Percentiles rank a stretch among this genome's conserved stretches.
Evolutionary conservation across 306 rosid species (phyloP).

Genomic region (Datisca glomerata): DNA sequence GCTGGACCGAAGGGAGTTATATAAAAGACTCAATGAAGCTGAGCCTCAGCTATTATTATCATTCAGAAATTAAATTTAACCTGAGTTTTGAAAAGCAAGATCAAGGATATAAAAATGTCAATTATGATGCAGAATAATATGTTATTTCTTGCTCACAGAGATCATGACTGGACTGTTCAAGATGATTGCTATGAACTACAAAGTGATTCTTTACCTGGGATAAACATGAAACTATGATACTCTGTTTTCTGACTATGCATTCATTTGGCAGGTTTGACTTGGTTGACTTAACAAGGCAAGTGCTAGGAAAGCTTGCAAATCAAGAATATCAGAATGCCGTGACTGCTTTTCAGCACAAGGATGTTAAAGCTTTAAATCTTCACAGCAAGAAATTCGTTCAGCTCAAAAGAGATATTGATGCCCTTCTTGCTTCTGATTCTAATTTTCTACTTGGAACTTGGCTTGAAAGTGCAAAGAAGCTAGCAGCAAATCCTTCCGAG

Average conservation of each 20-base stretch:
- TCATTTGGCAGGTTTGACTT: slow-evolving; percentile 67
- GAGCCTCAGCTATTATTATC: too few relatives aligned
- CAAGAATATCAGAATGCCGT: slow-evolving; percentile 50
- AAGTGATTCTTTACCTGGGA: too few relatives aligned
- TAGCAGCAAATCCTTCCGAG: slow-evolving; percentile 52
- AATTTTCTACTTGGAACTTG: slow-evolving; percentile 87
- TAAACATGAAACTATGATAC: background rate
- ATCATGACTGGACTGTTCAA: too few relatives aligned
- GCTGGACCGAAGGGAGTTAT: too few relatives aligned
- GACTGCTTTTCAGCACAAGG: slow-evolving; percentile 42
- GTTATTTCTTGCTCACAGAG: too few relatives aligned
- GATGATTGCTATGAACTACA: too few relatives aligned
- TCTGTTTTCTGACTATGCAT: slow-evolving; percentile 4
- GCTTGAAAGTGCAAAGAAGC: slow-evolving; percentile 77
- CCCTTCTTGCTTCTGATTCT: slow-evolving; percentile 68
- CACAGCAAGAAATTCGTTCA: slow-evolving; percentile 53
- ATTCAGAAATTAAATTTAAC: too few relatives aligned
- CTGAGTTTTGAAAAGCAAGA: too few relatives aligned
- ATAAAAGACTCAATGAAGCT: too few relatives aligned
- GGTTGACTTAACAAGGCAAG: slow-evolving; percentile 90
- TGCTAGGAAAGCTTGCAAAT: slow-evolving; percentile 73
- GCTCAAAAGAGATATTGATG: slow-evolving; percentile 68
- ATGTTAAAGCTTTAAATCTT: slow-evolving; percentile 34
- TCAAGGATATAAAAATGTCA: too few relatives aligned
- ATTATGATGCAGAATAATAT: too few relatives aligned